phyloP scores from a whole-genome alignment of 1,284 basidiomycete species.

The Paramarasmius palmivorus region DNA sequence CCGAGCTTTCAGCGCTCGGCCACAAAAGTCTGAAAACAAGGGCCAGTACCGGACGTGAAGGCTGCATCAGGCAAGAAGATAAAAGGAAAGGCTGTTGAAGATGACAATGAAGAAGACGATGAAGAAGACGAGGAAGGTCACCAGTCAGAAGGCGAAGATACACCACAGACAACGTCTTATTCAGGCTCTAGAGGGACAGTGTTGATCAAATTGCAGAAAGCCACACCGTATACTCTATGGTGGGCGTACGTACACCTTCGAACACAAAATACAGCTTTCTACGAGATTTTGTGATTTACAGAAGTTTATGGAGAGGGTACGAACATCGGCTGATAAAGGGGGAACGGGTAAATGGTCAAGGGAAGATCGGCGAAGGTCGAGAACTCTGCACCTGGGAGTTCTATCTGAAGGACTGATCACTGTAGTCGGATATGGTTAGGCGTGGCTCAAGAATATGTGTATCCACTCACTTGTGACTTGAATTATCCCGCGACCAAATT shows the following conservation, averaged over 20 bases:
- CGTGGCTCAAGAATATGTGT: no score
- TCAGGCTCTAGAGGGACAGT: slow-evolving; percentile 55
- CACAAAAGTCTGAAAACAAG: slow-evolving; percentile 60
- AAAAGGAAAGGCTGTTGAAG: slow-evolving; percentile 38
- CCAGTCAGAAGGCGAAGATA: slow-evolving; percentile 25
- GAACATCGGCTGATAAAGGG: slow-evolving; percentile 93
- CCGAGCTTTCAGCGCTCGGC: slow-evolving; percentile 83
- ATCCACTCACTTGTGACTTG: no score
- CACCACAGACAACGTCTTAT: slow-evolving; percentile 23
- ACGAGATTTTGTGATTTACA: slow-evolving; percentile 82
- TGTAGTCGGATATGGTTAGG: no score
- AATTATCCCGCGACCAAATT: no score
- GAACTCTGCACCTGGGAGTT: slow-evolving; percentile 83
- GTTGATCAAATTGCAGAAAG: slow-evolving; percentile 88
- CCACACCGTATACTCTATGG: slow-evolving; percentile 89
- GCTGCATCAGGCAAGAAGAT: slow-evolving; percentile 45
- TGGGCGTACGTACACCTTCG: slow-evolving; percentile 40
- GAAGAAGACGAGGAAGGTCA: slow-evolving; percentile 24
- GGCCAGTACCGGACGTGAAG: slow-evolving; percentile 50
- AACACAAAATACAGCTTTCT: slow-evolving; percentile 76
- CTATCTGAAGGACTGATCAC: slow-evolving; percentile 43
- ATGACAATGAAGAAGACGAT: slow-evolving; percentile 45
- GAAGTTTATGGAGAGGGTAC: slow-evolving; percentile 79
- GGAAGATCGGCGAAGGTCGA: slow-evolving; percentile 68
- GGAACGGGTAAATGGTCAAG: slow-evolving; percentile 62